phyloP scores from a whole-genome alignment of 208 protist genomes.

The Leishmania guyanensis region DNA sequence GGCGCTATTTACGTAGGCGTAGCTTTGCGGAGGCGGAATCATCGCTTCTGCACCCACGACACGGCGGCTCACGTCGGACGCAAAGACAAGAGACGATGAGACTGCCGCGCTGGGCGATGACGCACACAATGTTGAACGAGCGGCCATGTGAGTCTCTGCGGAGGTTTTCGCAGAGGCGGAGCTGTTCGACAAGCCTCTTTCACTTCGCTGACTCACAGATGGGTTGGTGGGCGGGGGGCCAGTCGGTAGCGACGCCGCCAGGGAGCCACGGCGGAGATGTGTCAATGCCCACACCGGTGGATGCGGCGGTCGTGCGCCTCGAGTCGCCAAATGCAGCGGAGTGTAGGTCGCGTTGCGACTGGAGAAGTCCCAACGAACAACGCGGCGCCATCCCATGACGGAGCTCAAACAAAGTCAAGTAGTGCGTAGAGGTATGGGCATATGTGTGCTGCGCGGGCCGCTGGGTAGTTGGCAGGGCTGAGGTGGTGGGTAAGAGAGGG shows the following conservation, averaged over 20 bases:
- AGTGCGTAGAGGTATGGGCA: neutral
- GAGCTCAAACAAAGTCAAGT: neutral
- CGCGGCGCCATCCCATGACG: slow-evolving; percentile 22
- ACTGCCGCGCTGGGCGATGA: neutral
- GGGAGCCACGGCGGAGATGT: neutral
- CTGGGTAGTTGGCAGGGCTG: neutral
- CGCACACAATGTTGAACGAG: neutral
- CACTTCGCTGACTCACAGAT: neutral
- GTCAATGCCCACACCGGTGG: slow-evolving; percentile 20
- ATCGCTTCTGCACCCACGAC: neutral
- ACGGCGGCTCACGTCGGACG: slow-evolving; percentile 6
- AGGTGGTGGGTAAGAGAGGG: neutral
- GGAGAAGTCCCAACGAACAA: neutral
- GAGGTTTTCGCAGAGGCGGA: neutral
- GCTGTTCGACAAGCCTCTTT: neutral
- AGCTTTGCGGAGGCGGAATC: slow-evolving; percentile 10
- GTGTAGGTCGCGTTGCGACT: neutral
- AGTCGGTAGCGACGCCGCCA: neutral
- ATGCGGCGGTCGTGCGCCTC: slow-evolving; percentile 6
- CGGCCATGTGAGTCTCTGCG: neutral
- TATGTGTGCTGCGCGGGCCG: neutral
- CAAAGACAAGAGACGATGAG: neutral
- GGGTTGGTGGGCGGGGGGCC: neutral
- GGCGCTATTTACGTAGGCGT: slow-evolving; percentile 17
- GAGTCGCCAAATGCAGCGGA: neutral